These are phyloP conservation scores for Penicillium fimorum DNA, from an alignment of 495 filamentous ascomycete genomes.

Conservation along the genomic window DNA sequence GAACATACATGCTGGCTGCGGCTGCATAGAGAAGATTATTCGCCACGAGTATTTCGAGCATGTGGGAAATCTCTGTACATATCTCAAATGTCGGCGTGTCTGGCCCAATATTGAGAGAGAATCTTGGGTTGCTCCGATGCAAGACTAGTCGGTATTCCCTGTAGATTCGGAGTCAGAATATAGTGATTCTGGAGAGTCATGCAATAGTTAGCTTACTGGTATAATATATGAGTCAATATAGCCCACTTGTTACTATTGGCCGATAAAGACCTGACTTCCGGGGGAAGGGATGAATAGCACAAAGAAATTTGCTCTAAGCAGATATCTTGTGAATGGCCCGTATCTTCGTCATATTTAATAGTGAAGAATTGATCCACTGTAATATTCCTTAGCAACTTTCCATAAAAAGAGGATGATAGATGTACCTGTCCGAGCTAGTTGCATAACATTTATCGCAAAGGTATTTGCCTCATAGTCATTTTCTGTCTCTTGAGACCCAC, in stretches of 20 bases:
- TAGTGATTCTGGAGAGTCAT: not conserved
- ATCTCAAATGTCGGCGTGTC: constrained; percentile 13
- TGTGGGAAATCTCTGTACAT: constrained; percentile 13
- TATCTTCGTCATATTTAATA: constrained; percentile 13
- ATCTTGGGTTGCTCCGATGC: constrained; percentile 15
- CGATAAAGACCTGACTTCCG: constrained; percentile 4
- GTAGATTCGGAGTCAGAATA: not conserved
- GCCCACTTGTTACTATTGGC: constrained; percentile 11
- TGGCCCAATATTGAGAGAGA: constrained; percentile 7
- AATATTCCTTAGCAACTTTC: not conserved
- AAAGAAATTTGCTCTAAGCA: constrained; percentile 14
- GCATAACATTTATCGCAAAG: constrained; percentile 7
- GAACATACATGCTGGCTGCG: constrained; percentile 10
- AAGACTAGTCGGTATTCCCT: constrained; percentile 13
- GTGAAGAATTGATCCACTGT: constrained; percentile 16
- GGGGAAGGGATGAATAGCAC: constrained; percentile 3
- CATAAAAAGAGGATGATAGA: not conserved
- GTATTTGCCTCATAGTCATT: not conserved
- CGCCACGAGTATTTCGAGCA: constrained; percentile 9
- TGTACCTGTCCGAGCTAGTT: constrained; percentile 16
- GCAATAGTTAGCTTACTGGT: constrained; percentile 7
- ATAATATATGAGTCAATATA: constrained; percentile 13
- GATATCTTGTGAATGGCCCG: constrained; percentile 13
- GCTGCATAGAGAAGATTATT: constrained; percentile 10
- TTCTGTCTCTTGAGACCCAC: not conserved